Percentiles rank a stretch among this genome's conserved stretches.
Conservation (phyloP, 306 rosid genomes). For the Hippophae tibetana region DNA sequence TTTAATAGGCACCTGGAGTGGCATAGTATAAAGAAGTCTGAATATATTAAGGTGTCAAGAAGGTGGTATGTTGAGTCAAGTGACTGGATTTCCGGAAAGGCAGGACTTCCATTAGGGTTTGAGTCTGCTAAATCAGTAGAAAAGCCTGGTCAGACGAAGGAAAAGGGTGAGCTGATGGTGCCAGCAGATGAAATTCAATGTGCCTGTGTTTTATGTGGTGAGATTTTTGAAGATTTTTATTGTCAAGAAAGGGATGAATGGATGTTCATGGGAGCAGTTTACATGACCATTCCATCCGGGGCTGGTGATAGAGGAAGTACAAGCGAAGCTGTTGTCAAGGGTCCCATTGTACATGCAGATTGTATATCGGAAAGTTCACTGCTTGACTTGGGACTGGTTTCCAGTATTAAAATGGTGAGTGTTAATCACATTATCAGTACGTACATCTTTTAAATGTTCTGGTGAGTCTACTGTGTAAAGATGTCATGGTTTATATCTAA, state of each 20-base stretch:
- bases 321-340: conserved; percentile 20
- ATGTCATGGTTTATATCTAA: neutral
- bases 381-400: conserved; percentile 34
- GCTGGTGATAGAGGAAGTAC: conserved; percentile 27
- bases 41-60: conserved; percentile 32
- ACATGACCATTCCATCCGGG: conserved; percentile 31
- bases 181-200: conserved; percentile 68
- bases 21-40: conserved; percentile 47
- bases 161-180: conserved; percentile 42
- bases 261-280: conserved; percentile 78
- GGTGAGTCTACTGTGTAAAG: too few relatives aligned
- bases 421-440: too few relatives aligned
- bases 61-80: conserved; percentile 53
- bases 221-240: conserved; percentile 72
- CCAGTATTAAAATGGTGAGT: conserved; percentile 40
- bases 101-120: conserved; percentile 27
- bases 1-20: conserved; percentile 60
- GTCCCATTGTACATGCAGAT: conserved; percentile 67
- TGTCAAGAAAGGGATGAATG: conserved; percentile 51
- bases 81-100: conserved; percentile 47
- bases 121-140: conserved; percentile 28
- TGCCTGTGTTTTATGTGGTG: conserved; percentile 70
- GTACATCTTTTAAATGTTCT: too few relatives aligned
- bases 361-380: conserved; percentile 48
- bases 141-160: conserved; percentile 12